Conservation (phyloP, 495 filamentous ascomycete species). For the Aspergillus bridgeri region DNA sequence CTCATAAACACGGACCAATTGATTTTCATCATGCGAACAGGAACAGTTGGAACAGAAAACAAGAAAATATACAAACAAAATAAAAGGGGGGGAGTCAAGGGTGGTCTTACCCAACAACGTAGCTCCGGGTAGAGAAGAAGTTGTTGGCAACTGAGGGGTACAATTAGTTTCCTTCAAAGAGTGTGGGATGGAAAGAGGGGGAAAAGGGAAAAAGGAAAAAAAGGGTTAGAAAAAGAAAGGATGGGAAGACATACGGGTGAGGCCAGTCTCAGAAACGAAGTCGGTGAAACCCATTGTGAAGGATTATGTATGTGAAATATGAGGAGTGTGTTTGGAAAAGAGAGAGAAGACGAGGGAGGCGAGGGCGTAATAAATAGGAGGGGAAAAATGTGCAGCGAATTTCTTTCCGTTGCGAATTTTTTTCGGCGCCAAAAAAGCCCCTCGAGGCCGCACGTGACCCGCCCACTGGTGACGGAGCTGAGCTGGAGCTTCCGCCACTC, state of each 20-base stretch:
- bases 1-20: constrained; percentile 99
- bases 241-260: constrained; percentile 63
- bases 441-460: constrained; percentile 34
- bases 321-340: constrained; percentile 20
- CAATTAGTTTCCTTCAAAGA: constrained; percentile 28
- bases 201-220: constrained; percentile 18
- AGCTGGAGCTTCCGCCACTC: constrained; percentile 34
- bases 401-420: constrained; percentile 37
- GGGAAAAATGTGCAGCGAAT: constrained; percentile 23
- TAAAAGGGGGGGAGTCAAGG: constrained; percentile 14
- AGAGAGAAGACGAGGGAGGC: constrained; percentile 23
- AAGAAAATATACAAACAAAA: constrained; percentile 10
- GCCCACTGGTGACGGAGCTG: constrained; percentile 31
- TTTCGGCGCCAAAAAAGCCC: constrained; percentile 26
- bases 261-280: constrained; percentile 80
- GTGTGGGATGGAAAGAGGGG: constrained; percentile 14
- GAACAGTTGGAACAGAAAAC: constrained; percentile 13
- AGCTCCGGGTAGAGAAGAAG: constrained; percentile 86
- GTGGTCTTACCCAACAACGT: constrained; percentile 79
- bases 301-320: constrained; percentile 22
- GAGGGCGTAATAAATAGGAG: constrained; percentile 23
- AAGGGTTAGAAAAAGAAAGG: constrained; percentile 18
- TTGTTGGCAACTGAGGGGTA: constrained; percentile 76
- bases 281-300: constrained; percentile 93
- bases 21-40: constrained; percentile 73